phyloP scores from a whole-genome alignment of 2,329 filamentous ascomycete genomes.

The Monosporascus sp. region DNA sequence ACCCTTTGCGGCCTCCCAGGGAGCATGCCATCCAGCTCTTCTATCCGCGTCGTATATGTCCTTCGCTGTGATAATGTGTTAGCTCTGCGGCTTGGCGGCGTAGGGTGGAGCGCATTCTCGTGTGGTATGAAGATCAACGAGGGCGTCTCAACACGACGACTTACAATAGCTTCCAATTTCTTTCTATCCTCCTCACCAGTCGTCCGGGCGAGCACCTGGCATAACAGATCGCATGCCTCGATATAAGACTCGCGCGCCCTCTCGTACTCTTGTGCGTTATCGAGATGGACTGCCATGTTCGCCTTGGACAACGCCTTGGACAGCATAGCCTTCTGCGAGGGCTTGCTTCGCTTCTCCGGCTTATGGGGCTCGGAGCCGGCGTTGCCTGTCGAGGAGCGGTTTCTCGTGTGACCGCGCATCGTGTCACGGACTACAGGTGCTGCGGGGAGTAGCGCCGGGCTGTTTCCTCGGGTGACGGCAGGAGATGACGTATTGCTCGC shows the following conservation, averaged over 20 bases:
- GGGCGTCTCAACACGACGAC: constrained; percentile 28
- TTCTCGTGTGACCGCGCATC: constrained; percentile 39
- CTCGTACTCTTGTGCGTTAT: constrained; percentile 93
- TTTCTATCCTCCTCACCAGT: constrained; percentile 79
- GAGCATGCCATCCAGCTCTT: constrained; percentile 72
- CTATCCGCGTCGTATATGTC: constrained; percentile 86
- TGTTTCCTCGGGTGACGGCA: constrained; percentile 14
- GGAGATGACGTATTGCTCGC: constrained; percentile 15
- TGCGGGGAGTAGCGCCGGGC: constrained; percentile 17
- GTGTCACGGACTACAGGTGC: constrained; percentile 20
- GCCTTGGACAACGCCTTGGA: constrained; percentile 94
- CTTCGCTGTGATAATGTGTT: constrained; percentile 52
- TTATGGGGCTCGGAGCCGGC: constrained; percentile 39
- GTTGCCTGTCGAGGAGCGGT: constrained; percentile 40
- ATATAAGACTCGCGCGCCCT: constrained; percentile 85
- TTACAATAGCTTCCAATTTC: constrained; percentile 90
- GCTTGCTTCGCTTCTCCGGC: constrained; percentile 34
- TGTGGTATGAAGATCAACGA: too few relatives aligned
- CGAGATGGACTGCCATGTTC: constrained; percentile 89
- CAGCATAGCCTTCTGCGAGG: constrained; percentile 89
- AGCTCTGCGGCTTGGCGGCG: not conserved
- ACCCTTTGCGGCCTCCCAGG: constrained; percentile 49
- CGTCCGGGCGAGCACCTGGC: constrained; percentile 82
- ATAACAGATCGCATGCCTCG: constrained; percentile 83
- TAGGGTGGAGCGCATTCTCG: too few relatives aligned